Base-by-base conservation (phyloP, 2,329 filamentous ascomycete genomes). In the Fusarium albosuccineum region DNA sequence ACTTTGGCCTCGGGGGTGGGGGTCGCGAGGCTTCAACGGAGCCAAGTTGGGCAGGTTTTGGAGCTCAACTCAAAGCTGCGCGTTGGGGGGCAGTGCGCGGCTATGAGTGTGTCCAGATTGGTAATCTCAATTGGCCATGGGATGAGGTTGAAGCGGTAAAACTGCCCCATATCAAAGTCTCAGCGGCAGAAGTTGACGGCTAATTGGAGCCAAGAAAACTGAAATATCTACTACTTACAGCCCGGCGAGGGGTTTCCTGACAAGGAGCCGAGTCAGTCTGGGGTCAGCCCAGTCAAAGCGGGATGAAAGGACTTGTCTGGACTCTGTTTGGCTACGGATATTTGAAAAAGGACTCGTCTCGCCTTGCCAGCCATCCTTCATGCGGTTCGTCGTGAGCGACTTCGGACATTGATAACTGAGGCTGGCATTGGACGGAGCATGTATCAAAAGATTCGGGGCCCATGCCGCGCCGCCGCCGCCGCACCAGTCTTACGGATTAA, bases 361-460 rank as follows among this genome's bases (percentile, higher is more conserved):
- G 54, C 63, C 63, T 53, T 56, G 33, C 14, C 42, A 55, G 33
- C 30, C 41, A 40, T 55, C 40, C 22, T 22, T 60, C 52, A 60
- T 59, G 52, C 59, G 55, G 62, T 64, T 64, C 57, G 52, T 63
- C 64, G 56, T 67, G 64, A 69, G 71, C 71, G 68, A 73, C 51
- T 68, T 73, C 71, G 71, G 71, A 68, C 62, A 52, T 61, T 61
- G 58, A 57, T 22, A 22, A 22, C 5, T 60, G 62, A 67, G 62
- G 63, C 62, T 70, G 67, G 58, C 10, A 65, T 11, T 46, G 27
- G n/a, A 46, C 33, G 29, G 45, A 13, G 33, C 9, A 34, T 34
- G 30, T 63, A 54, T 60, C 60, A 57, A 56, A 66, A 66, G 30
- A 22, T 62, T 70, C 71, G 71, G 68, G 57, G 66, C 57, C 60